Base-by-base conservation (phyloP, 768 basidiomycete genomes). In the Tylopilus sp. region DNA sequence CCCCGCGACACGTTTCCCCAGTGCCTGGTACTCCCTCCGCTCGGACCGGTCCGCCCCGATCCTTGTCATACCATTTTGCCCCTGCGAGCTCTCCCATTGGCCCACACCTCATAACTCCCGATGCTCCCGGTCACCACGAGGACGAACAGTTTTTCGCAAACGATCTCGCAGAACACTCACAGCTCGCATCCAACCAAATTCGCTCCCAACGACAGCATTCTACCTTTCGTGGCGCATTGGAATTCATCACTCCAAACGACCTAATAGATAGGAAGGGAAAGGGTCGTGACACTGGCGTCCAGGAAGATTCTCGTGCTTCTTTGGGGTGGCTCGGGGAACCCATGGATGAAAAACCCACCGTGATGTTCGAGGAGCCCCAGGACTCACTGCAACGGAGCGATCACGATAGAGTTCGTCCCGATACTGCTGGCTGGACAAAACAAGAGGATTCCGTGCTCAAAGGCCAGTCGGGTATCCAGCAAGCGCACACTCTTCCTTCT, bases 41-140 rank as follows among this genome's bases (percentile, higher is more conserved):
- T 44, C 75, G 87, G 46, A 88, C 86, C 4, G 88, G 87, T 12
- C 85, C 86, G 28, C 88, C 87, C 4, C 77, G 87, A 36, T 86
- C 87, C 0, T 71, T 88, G 23, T 86, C 85, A 3, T 85, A 80
- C 62, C 77, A 78, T 25, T 83, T 84, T 59, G 75, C 81, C 8
- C 68, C 77, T 28, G 72, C 81, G 2, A 68, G 64, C 18, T 77
- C 82, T 1, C 67, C 69, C 8, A 35, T 58, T 11, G 47, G 55
- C 69, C 75, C 23, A 61, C 61, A 39, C 50, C 59, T 40, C 55
- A 42, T 69, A 3, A 62, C 59, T 10, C 52, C 61, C 23, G 63
- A 64, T 33, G 20, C 10, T 39, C 20, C 38, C 20, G 61, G 59
- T 46, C 66, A 59, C 22, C 64, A 56, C 40, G 58, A 71, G 40